These are phyloP conservation scores for Mediolabrus comicus DNA, from an alignment of 108 stramenopile species.

Conservation along the genomic window DNA sequence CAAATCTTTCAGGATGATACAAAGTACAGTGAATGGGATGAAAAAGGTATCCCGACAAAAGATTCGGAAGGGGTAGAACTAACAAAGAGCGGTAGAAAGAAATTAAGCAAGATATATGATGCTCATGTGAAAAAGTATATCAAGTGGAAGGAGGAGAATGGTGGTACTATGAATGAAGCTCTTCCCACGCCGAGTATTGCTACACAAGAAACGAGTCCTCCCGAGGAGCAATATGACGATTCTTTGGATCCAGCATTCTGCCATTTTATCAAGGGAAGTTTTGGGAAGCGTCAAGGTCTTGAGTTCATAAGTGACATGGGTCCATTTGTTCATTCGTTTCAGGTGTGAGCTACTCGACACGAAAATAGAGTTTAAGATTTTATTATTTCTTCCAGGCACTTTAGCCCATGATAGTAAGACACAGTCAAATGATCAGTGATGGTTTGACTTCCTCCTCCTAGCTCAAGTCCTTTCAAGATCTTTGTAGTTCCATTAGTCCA, in stretches of 20 bases:
- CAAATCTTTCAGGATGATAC: slow-evolving; percentile 45
- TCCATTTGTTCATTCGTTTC: slow-evolving; percentile 64
- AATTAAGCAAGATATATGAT: slow-evolving; percentile 51
- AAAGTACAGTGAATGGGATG: slow-evolving; percentile 41
- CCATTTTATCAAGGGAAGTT: slow-evolving; percentile 53
- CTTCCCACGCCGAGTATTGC: background rate
- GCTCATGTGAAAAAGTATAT: slow-evolving; percentile 55
- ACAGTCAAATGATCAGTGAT: slow-evolving; percentile 72
- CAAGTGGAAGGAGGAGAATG: slow-evolving; percentile 35
- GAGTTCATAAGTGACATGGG: slow-evolving; percentile 64
- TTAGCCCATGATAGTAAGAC: slow-evolving; percentile 19
- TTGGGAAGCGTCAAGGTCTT: slow-evolving; percentile 68
- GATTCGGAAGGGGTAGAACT: slow-evolving; percentile 40
- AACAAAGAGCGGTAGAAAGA: slow-evolving; percentile 60
- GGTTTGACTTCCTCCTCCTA: slow-evolving; percentile 55
- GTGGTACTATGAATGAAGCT: background rate
- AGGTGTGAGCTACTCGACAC: too few relatives aligned
- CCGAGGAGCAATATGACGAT: slow-evolving; percentile 8
- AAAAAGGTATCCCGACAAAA: slow-evolving; percentile 52
- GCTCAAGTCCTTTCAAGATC: slow-evolving; percentile 54
- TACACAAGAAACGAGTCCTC: background rate
- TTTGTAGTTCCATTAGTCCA: slow-evolving; percentile 59
- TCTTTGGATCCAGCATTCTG: slow-evolving; percentile 47
- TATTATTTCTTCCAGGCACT: background rate
- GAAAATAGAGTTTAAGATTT: too few relatives aligned